Percentiles rank a stretch among this genome's conserved stretches.
These are phyloP conservation scores for Pugionium cornutum DNA, from an alignment of 345 rosid genomes.

Conservation along the genomic window DNA sequence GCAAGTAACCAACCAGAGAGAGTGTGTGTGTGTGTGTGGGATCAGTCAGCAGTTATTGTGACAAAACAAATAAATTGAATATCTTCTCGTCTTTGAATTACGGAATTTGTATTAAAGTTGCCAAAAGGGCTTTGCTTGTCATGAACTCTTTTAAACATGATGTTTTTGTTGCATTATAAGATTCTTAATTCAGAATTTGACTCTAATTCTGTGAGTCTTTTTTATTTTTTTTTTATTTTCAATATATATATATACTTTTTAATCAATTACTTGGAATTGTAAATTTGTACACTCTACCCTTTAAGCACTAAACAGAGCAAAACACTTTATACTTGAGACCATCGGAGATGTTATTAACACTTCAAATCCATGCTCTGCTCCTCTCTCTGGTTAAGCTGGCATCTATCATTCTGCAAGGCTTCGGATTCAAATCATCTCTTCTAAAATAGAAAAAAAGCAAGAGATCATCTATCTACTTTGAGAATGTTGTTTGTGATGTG, in stretches of 20 bases:
- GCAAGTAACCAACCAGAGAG: constrained; percentile 21
- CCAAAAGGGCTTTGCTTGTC: constrained; percentile 14
- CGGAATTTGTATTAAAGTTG: constrained; percentile 9
- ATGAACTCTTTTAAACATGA: not conserved
- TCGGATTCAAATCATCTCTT: not conserved
- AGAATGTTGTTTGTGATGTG: constrained; percentile 76
- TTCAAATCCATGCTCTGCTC: constrained; percentile 5
- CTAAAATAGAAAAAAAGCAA: not conserved
- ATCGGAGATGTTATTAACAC: not conserved
- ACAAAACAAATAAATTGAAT: not conserved
- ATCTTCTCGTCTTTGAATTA: constrained; percentile 12
- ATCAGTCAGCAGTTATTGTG: constrained; percentile 22
- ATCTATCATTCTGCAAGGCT: constrained; percentile 1
- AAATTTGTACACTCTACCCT: constrained; percentile 30
- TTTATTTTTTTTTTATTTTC: not conserved
- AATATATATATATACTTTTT: not conserved
- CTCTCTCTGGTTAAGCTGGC: constrained; percentile 9
- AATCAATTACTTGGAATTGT: constrained; percentile 5
- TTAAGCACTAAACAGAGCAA: constrained; percentile 4
- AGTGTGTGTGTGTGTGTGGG: not conserved
- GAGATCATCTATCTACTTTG: constrained; percentile 50
- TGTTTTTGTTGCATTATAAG: constrained; percentile 18
- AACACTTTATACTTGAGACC: constrained; percentile 7
- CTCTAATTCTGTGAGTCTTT: not conserved
- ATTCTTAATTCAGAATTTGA: constrained; percentile 14